phyloP scores from a whole-genome alignment of 176 grass and related monocot genomes.

The Lolium rigidum region DNA sequence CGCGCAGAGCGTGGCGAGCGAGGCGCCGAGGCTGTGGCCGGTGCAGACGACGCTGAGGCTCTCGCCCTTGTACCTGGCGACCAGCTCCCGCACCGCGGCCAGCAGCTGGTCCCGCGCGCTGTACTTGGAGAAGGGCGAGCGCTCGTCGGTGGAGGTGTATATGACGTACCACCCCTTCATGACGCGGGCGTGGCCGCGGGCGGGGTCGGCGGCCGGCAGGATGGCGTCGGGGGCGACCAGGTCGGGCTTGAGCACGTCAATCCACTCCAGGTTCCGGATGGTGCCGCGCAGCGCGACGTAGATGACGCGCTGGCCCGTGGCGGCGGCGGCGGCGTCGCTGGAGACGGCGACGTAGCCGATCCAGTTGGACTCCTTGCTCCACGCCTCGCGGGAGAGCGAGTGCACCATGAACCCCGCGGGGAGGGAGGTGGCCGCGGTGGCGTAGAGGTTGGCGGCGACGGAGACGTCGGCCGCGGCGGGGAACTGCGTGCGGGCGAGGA shows the following conservation, averaged over 20 bases:
- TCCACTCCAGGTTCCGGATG: conserved; percentile 83
- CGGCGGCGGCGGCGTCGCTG: conserved; percentile 53
- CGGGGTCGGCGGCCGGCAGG: conserved; percentile 50
- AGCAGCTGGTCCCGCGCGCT: conserved; percentile 80
- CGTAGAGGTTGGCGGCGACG: conserved; percentile 72
- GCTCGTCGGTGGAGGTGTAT: conserved; percentile 69
- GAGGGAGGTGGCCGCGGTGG: conserved; percentile 48
- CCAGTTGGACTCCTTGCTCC: conserved; percentile 98
- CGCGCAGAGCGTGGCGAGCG: conserved; percentile 71
- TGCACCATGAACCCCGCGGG: conserved; percentile 59
- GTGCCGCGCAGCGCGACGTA: conserved; percentile 81
- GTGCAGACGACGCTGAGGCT: conserved; percentile 79
- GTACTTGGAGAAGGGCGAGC: conserved; percentile 62
- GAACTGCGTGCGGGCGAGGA: conserved; percentile 62
- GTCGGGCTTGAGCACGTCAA: conserved; percentile 66
- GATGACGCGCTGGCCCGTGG: conserved; percentile 73
- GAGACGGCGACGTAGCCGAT: conserved; percentile 82
- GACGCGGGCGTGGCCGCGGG: conserved; percentile 40
- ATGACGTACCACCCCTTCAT: conserved; percentile 92
- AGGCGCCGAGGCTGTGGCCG: conserved; percentile 84
- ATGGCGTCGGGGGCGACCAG: conserved; percentile 61
- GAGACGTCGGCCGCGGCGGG: conserved; percentile 56
- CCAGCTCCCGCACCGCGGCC: conserved; percentile 59
- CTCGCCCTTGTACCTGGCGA: conserved; percentile 57
- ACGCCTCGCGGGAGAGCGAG: conserved; percentile 71